A percentile compares a stretch with the other conserved stretches of the same genome.
Conservation (phyloP, 805 yeast genomes). For the Diddensiella santjacobensis region DNA sequence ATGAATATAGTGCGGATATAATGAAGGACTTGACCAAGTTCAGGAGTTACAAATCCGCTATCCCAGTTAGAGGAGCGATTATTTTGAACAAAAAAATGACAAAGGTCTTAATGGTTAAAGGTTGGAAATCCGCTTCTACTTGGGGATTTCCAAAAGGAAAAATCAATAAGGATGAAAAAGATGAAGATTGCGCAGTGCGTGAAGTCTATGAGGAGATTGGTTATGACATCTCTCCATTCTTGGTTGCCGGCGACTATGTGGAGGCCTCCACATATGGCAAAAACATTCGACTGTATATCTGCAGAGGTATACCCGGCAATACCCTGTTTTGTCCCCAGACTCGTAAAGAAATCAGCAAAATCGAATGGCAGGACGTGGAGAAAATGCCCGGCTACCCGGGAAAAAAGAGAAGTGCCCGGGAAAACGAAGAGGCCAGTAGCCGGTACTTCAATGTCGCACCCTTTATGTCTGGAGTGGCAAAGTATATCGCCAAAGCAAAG, state of each 20-base stretch:
- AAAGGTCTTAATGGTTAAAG: conserved; percentile 76
- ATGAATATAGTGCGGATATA: conserved; percentile 30
- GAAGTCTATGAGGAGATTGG: conserved; percentile 95
- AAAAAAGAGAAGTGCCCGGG: conserved; percentile 4
- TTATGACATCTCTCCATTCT: conserved; percentile 66
- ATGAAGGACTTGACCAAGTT: conserved; percentile 71
- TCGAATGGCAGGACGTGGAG: conserved; percentile 58
- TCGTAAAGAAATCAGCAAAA: conserved; percentile 75
- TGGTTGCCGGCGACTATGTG: conserved; percentile 67
- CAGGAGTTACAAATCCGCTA: conserved; percentile 77
- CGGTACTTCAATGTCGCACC: conserved; percentile 37
- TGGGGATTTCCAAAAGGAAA: conserved; percentile 99
- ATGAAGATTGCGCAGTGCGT: conserved; percentile 82
- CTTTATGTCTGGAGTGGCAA: conserved; percentile 33
- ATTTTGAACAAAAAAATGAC: conserved; percentile 66
- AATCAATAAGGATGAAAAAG: conserved; percentile 88
- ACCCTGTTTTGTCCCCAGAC: conserved; percentile 74
- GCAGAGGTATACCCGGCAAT: conserved; percentile 73
- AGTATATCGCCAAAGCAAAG: conserved; percentile 30
- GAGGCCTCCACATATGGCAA: conserved; percentile 82
- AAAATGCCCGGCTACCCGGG: conserved; percentile 32
- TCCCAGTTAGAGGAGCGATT: conserved; percentile 97
- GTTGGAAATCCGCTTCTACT: conserved; percentile 64
- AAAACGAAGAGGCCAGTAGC: conserved; percentile 6
- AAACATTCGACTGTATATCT: conserved; percentile 76